Percentiles rank a stretch among this genome's conserved stretches.
phyloP scores from a whole-genome alignment of 2,329 filamentous ascomycete genomes.

The Colletotrichum siamense region DNA sequence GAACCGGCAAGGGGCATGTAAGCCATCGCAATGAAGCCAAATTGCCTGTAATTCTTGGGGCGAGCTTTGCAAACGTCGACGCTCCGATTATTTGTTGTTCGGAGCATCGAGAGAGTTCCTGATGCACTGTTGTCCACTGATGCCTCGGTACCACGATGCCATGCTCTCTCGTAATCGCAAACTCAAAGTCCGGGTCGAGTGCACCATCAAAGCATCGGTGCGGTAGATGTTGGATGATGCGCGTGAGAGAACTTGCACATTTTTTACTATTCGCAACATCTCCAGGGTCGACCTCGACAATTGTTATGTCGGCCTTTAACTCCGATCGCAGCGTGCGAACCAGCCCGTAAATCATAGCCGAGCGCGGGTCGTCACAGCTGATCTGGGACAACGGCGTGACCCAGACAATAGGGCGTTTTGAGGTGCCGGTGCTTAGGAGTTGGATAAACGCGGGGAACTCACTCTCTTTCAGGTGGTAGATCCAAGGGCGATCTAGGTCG shows the following conservation, averaged over 20 bases:
- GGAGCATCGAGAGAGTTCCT: neutral
- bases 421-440: neutral
- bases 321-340: slow-evolving; percentile 29
- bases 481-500: neutral
- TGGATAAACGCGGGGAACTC: neutral
- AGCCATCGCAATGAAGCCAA: neutral
- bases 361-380: neutral
- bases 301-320: slow-evolving; percentile 29
- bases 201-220: neutral
- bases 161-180: neutral
- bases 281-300: slow-evolving; percentile 30
- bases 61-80: neutral
- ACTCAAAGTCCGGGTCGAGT: neutral
- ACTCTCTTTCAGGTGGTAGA: neutral
- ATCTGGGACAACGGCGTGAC: neutral
- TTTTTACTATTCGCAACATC: neutral
- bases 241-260: neutral
- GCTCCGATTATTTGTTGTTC: neutral
- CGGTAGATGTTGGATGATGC: neutral
- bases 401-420: neutral
- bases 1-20: neutral
- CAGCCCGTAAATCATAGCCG: neutral
- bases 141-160: neutral
- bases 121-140: neutral
- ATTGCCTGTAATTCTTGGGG: neutral